Conservation (phyloP, 768 basidiomycete species). For the Suillus subalutaceus region DNA sequence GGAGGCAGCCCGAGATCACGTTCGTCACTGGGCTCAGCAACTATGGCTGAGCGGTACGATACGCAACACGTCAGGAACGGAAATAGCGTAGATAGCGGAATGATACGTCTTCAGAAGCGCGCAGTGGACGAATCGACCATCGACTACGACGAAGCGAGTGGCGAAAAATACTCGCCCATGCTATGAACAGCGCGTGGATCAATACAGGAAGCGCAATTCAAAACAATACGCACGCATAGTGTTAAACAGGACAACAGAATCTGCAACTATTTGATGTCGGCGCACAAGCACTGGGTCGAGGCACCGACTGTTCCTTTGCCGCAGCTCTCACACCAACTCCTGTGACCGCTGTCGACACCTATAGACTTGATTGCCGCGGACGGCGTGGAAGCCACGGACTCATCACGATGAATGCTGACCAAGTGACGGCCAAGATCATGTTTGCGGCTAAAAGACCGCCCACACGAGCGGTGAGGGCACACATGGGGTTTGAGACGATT, state of each 20-base stretch:
- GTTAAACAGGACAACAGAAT: slow-evolving; percentile 16
- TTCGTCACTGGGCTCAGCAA: slow-evolving; percentile 61
- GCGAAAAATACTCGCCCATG: slow-evolving; percentile 37
- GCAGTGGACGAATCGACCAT: slow-evolving; percentile 41
- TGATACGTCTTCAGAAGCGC: slow-evolving; percentile 32
- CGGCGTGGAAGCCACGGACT: slow-evolving; percentile 47
- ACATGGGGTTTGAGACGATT: slow-evolving; percentile 87
- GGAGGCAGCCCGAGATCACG: slow-evolving; percentile 56
- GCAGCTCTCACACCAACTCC: slow-evolving; percentile 75
- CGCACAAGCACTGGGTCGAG: slow-evolving; percentile 59
- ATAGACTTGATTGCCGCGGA: slow-evolving; percentile 50
- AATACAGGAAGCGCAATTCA: not conserved
- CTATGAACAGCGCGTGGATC: slow-evolving; percentile 21
- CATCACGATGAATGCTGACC: slow-evolving; percentile 82
- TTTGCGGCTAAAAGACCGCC: slow-evolving; percentile 90
- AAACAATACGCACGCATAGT: slow-evolving; percentile 30
- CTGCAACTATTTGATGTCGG: slow-evolving; percentile 58
- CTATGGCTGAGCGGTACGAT: slow-evolving; percentile 55
- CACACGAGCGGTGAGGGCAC: slow-evolving; percentile 84
- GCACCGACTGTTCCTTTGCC: slow-evolving; percentile 69
- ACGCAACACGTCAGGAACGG: slow-evolving; percentile 61
- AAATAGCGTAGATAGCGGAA: slow-evolving; percentile 35
- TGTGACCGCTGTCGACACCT: slow-evolving; percentile 64
- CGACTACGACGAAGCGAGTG: slow-evolving; percentile 44
- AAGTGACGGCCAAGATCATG: slow-evolving; percentile 92